Percentiles rank a stretch among this genome's conserved stretches.
phyloP scores from a whole-genome alignment of 2,329 filamentous ascomycete genomes.

The Aureobasidium sp. region DNA sequence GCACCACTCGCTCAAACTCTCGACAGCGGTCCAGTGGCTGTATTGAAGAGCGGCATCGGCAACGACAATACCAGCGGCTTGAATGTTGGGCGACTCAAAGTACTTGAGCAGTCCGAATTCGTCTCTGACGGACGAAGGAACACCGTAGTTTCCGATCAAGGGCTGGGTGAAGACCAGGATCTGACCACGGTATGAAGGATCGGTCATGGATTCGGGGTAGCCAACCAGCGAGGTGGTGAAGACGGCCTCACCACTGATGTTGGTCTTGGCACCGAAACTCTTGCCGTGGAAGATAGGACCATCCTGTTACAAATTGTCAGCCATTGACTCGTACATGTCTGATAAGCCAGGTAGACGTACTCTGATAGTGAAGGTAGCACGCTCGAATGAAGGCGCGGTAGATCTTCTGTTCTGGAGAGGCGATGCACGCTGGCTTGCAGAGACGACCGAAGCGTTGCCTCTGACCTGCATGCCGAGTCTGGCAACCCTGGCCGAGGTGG shows the following conservation, averaged over 20 bases:
- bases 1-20: conserved; percentile 90
- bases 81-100: conserved; percentile 96
- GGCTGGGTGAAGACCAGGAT: conserved; percentile 98
- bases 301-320: conserved; percentile 51
- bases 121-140: conserved; percentile 79
- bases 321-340: conserved; percentile 16
- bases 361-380: conserved; percentile 91
- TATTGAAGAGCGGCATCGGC: conserved; percentile 90
- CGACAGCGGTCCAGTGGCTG: conserved; percentile 97
- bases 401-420: conserved; percentile 51
- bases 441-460: conserved; percentile 57
- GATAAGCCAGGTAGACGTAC: conserved; percentile 42
- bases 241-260: conserved; percentile 95
- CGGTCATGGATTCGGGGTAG: conserved; percentile 82
- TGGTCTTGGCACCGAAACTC: conserved; percentile 92
- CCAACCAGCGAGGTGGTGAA: conserved; percentile 97
- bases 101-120: conserved; percentile 88
- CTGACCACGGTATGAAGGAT: conserved; percentile 70
- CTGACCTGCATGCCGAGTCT: conserved; percentile 41
- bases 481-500: conserved; percentile 37
- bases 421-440: conserved; percentile 63
- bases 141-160: conserved; percentile 96
- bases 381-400: conserved; percentile 63
- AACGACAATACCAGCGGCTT: conserved; percentile 92
- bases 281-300: conserved; percentile 94